Conservation (phyloP, 257 asterid genomes). For the Nicotiana otophora region DNA sequence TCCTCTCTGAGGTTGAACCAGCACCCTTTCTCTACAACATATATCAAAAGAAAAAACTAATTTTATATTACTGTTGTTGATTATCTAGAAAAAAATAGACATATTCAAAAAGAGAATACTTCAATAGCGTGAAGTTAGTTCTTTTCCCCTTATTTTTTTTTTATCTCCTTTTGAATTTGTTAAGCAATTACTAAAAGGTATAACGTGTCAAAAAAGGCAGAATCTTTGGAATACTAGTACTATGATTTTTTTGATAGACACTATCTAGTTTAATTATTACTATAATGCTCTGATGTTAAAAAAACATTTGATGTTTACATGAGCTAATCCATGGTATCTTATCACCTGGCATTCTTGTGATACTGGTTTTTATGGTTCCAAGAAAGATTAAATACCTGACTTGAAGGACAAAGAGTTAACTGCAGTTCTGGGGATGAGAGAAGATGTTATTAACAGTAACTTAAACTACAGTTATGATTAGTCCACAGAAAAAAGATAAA, state of each 20-base stretch:
- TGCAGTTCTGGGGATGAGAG: conserved; percentile 54
- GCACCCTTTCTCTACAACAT: conserved; percentile 70
- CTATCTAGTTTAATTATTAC: not conserved
- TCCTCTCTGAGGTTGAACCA: conserved; percentile 67
- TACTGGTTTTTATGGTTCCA: conserved; percentile 26
- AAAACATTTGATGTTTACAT: not conserved
- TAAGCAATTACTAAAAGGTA: not conserved
- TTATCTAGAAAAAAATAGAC: not conserved
- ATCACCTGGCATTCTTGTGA: not conserved
- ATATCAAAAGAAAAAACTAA: not conserved
- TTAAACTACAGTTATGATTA: conserved; percentile 33
- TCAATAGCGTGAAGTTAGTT: not conserved
- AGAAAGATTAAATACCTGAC: conserved; percentile 18
- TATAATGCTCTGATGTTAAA: not conserved
- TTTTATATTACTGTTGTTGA: not conserved
- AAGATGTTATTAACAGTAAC: conserved; percentile 43
- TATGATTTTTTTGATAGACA: not conserved
- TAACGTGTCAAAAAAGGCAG: conserved; percentile 1
- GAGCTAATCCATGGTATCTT: conserved; percentile 1
- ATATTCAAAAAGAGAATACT: conserved; percentile 14
- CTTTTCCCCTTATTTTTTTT: not conserved
- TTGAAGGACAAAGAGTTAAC: conserved; percentile 25
- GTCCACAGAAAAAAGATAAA: not conserved
- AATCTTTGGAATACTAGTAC: not conserved
- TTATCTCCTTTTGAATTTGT: not conserved